phyloP scores from a whole-genome alignment of 768 basidiomycete species.

The Leccinum obscurum region DNA sequence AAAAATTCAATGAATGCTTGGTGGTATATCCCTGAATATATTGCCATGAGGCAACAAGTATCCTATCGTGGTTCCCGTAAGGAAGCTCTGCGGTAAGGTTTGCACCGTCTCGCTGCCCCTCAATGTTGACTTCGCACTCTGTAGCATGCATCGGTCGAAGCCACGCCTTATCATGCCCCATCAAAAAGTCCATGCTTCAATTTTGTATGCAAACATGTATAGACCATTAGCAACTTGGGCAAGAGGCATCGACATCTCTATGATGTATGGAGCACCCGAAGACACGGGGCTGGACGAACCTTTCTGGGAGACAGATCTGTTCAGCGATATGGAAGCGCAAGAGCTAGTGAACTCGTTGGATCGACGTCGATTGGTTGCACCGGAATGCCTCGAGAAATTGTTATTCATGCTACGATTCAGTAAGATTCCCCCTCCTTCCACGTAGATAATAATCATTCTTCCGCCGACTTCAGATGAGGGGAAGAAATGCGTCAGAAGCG shows the following conservation, averaged over 20 bases:
- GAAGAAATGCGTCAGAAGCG: conserved; percentile 16
- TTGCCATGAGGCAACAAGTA: conserved; percentile 17
- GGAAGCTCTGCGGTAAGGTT: conserved; percentile 9
- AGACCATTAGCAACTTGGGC: background rate
- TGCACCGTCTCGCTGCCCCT: background rate
- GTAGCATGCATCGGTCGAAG: conserved; percentile 6
- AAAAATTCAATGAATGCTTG: conserved; percentile 10
- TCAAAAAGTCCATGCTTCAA: background rate
- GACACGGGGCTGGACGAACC: background rate
- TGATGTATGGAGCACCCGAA: background rate
- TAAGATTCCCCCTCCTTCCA: background rate
- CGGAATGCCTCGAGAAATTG: conserved; percentile 12
- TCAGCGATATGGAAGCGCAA: conserved; percentile 7
- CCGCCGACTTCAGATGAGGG: conserved; percentile 14
- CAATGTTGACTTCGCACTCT: background rate
- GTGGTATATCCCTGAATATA: conserved; percentile 10
- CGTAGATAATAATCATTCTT: background rate
- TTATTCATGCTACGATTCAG: conserved; percentile 13
- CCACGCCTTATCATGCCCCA: conserved; percentile 11
- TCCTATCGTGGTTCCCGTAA: background rate
- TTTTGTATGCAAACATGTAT: background rate
- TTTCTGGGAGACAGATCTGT: conserved; percentile 16
- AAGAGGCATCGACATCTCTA: background rate
- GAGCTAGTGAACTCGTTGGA: conserved; percentile 6
- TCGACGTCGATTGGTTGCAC: conserved; percentile 4